phyloP scores from a whole-genome alignment of 2,329 filamentous ascomycete genomes.

The Fonsecaea pedrosoi region DNA sequence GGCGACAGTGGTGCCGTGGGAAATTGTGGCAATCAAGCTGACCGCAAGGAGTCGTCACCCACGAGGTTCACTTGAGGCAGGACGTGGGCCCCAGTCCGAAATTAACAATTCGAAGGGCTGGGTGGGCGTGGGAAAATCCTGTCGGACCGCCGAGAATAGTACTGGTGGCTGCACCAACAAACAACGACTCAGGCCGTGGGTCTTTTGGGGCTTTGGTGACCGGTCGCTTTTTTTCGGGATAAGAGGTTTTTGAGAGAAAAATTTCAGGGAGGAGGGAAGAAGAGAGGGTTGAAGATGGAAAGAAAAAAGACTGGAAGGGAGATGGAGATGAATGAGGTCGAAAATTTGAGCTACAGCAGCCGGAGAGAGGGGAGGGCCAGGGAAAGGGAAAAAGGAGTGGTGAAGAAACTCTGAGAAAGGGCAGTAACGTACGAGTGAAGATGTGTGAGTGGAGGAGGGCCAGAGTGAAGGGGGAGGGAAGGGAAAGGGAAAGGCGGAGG shows the following conservation, averaged over 20 bases:
- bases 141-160: conserved; percentile 35
- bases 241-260: conserved; percentile 15
- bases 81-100: conserved; percentile 38
- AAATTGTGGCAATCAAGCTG: conserved; percentile 42
- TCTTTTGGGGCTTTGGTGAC: conserved; percentile 10
- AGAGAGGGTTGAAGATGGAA: conserved; percentile 11
- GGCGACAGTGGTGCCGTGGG: conserved; percentile 37
- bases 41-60: conserved; percentile 38
- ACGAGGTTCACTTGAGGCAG: conserved; percentile 25
- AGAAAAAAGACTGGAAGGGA: conserved; percentile 9
- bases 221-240: conserved; percentile 12
- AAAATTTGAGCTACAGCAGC: conserved; percentile 13
- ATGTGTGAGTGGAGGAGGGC: conserved; percentile 5
- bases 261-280: conserved; percentile 15
- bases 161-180: conserved; percentile 34
- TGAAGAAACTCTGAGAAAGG: conserved; percentile 13
- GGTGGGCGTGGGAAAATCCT: conserved; percentile 25
- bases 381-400: conserved; percentile 14
- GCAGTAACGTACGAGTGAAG: conserved; percentile 11
- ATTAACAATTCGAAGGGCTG: conserved; percentile 36
- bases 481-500: conserved; percentile 4
- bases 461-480: not conserved
- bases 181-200: conserved; percentile 19
- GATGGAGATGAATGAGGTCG: conserved; percentile 15
- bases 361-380: conserved; percentile 4